Base-by-base conservation (phyloP, 768 basidiomycete species). In the Tricholoma sp. region DNA sequence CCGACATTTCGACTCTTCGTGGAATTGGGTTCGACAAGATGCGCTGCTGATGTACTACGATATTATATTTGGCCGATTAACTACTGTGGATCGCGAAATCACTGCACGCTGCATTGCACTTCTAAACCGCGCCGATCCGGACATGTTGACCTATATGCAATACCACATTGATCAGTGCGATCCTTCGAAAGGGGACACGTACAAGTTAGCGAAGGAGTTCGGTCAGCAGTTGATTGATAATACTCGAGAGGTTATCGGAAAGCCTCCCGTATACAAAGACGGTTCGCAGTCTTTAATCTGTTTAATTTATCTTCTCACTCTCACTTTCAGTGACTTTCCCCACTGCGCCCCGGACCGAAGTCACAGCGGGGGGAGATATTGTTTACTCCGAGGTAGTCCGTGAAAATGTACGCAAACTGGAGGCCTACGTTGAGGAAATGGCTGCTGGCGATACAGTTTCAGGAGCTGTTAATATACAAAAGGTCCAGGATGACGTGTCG, bases 11-110 rank as follows among this genome's bases (percentile, higher is more conserved):
- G 95, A 98, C 69, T 98, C 96, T 2, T 94, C 90, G 5, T 99
- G 96, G 97, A 99, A 99, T 69, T 99, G 97, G 97, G 96, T 89
- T 46, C 88, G 96, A 59, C 97, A 99, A 75, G 95, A 97, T 60
- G 93, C 94, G 14, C 79, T 98, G 24, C 77, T 93, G 58, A 95
- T 99, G 93, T 98, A 87, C 76, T 98, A 95, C 73, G 96, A 98
- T 71, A 97, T 99, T 74, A 94, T 99, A 64, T 94, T 94, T 63
- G 97, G 97, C 50, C 86, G 89, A 46, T 83, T 97, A 55, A 94
- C 88, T 21, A 94, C 93, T 16, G 91, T 98, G 61, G 94, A 98
- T 67, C 89, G 94, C 53, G 94, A 96, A 69, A 94, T 95, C 71
- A 97, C 97, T 11, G 93, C 94, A 62, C 90, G 95, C 55, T 98